Evolutionary conservation across 805 yeast genomes (phyloP), one percentile per base, ranked within the genome.

Genomic region (Candida qinlingensis): DNA sequence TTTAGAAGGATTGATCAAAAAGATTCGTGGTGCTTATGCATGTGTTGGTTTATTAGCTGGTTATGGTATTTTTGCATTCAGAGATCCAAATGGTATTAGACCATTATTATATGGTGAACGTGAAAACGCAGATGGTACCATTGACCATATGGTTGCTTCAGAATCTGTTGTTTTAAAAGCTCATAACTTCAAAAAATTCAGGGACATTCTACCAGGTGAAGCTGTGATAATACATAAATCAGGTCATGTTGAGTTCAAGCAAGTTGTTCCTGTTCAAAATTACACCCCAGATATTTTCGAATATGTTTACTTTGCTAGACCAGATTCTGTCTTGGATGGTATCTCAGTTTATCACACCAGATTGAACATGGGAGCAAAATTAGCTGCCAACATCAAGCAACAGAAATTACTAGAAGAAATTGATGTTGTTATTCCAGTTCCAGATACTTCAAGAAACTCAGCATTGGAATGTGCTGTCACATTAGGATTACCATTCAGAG

Each of bases 231-330:
- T 92, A 59, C 91, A 90, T 53, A 91, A 92, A 68, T 79, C 77
- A 56, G 73, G 80, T 67, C 66, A 66, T 44, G 96, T 97, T 8
- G 90, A 88, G 66, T 83, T 87, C 67, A 80, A 80, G 57, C 98
- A 94, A 70, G 90, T 92, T 41, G 94, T 84, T 7, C 85, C 86
- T 53, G 77, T 83, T 54, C 74, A 76, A 63, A 70, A 84, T 2
- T 91, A 90, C 68, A 83, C 97, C 12, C 99, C 99, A 7, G 98
- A 95, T 71, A 82, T 94, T 54, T 94, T 94, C 61, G 99, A 94
- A 70, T 94, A 91, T 65, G 99, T 94, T 41, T 94, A 94, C 70
- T 94, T 94, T 73, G 98, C 99, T 13, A 82, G 99, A 65, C 97
- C 98, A 0, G 99, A 94, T 66, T 85, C 96, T 39, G 96, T 94